Evolutionary conservation across 208 protist genomes (phyloP).

Genomic region (Naegleria lovaniensis): DNA sequence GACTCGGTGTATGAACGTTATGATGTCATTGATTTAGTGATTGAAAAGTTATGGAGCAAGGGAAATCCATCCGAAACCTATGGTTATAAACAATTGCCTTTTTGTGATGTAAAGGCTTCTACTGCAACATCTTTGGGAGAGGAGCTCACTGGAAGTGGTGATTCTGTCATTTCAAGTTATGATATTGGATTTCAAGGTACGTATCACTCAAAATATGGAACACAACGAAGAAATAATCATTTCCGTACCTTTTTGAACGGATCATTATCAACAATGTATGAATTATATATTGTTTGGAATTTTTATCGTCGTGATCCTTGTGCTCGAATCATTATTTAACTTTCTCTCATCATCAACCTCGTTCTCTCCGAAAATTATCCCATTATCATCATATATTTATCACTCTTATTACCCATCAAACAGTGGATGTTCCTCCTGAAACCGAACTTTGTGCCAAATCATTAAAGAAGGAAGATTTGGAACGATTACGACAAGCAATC

Average conservation of each 20-base stretch:
- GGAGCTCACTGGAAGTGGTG: not conserved
- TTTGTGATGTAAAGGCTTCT: not conserved
- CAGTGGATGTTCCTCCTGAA: not conserved
- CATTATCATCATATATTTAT: not conserved
- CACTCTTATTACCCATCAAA: too few relatives aligned
- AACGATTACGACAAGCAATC: not conserved
- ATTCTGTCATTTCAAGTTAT: not conserved
- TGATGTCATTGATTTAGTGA: not conserved
- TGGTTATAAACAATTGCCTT: not conserved
- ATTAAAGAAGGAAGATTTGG: not conserved
- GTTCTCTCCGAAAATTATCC: too few relatives aligned
- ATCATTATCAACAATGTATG: too few relatives aligned
- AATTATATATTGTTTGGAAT: too few relatives aligned
- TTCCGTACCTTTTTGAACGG: too few relatives aligned
- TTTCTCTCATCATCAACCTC: too few relatives aligned
- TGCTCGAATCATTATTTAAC: too few relatives aligned
- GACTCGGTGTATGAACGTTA: not conserved
- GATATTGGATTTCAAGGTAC: not conserved
- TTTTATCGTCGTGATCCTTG: too few relatives aligned
- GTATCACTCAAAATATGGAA: too few relatives aligned
- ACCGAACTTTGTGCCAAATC: not conserved
- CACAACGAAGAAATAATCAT: too few relatives aligned
- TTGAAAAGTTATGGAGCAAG: slow-evolving; percentile 10
- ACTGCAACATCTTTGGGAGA: not conserved
- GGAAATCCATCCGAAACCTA: slow-evolving; percentile 25